Evolutionary conservation across 768 basidiomycete genomes (phyloP), one percentile per base, ranked within the genome.

Genomic region (Crassisporium funariophilum): DNA sequence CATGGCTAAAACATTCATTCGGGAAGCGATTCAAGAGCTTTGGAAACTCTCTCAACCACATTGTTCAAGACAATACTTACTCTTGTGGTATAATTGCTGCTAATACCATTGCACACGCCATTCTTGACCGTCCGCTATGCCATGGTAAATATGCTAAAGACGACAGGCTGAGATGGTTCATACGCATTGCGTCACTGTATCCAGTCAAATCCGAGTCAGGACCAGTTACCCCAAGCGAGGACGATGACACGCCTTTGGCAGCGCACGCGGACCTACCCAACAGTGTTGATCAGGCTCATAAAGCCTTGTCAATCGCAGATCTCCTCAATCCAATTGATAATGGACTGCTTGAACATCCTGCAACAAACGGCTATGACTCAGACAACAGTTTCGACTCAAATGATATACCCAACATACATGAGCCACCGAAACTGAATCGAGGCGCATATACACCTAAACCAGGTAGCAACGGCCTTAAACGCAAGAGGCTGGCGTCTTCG

Each of bases 351-450:
- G n/a, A n/a, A 11, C 29, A 10, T 31, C 29, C 29, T 31, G n/a
- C 10, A 31, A 31, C 29, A 31, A 10, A 31, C 10, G 5, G 29
- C n/a, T 31, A 31, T 31, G 29, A 31, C n/a, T 31, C 29, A 3
- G 29, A 31, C n/a, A 31, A 10, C 29, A 31, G 29, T 31, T n/a
- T n/a, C n/a, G n/a, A 25, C n/a, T n/a, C 24, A 16, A 25, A 24
- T 20, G n/a, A 27, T 19, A 36, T 27, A 33, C 31, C 13, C 39
- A 12, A 53, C 17, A 43, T 39, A 21, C 65, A 58, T 13, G 65
- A 53, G 16, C 64, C n/a, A n/a, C n/a, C n/a, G n/a, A n/a, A n/a
- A n/a, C n/a, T n/a, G n/a, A n/a, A n/a, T n/a, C n/a, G n/a, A n/a
- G n/a, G n/a, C n/a, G n/a, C n/a, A n/a, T n/a, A n/a, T n/a, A n/a